Base-by-base conservation (phyloP, 495 filamentous ascomycete genomes). In the Pseudomonodictys pantanalensis region DNA sequence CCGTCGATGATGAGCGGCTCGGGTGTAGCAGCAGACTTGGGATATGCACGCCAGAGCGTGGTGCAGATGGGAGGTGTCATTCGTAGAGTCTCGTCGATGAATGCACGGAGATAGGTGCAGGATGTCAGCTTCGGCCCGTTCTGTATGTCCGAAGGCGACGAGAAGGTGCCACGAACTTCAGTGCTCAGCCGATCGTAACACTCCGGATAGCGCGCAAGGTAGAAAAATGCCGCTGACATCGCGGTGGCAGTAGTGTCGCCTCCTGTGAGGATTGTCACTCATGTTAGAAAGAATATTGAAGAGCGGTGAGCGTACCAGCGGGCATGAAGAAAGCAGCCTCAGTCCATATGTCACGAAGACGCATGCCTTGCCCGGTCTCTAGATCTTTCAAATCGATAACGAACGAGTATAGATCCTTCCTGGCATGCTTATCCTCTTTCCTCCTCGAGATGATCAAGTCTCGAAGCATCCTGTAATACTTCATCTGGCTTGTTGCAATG, bases 81-180 rank as follows among this genome's bases (percentile, higher is more conserved):
- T 46, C 88, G 84, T 68, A 89, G 76, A 1, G 83, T 75, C 84
- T 56, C 52, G 48, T 86, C 78, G 39, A 86, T 72, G 58, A 80
- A 83, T 15, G 81, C 83, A 48, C 6, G 25, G 2, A 86, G 72
- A 57, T 81, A 86, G 23, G 62, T 55, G 33, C 80, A 77, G n/a
- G 74, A 69, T 9, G 57, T 77, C 3, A 81, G 77, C 35, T 72
- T 72, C 2, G 74, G 63, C 12, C 69, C 46, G 29, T 17, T 70
- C n/a, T 75, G 60, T 49, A 17, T 86, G 1, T 83, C 76, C 22
- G 79, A 77, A 2, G 77, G 74, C 11, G 63, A 52, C 2, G 30
- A 54, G 62, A 86, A 87, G 3, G 70, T 69, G 15, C 30, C 49
- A 23, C 82, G 80, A 26, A 87, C 71, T 59, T 86, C 84, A 0